Conservation (phyloP, 352 stramenopile species). For the Pythium dissotocum region DNA sequence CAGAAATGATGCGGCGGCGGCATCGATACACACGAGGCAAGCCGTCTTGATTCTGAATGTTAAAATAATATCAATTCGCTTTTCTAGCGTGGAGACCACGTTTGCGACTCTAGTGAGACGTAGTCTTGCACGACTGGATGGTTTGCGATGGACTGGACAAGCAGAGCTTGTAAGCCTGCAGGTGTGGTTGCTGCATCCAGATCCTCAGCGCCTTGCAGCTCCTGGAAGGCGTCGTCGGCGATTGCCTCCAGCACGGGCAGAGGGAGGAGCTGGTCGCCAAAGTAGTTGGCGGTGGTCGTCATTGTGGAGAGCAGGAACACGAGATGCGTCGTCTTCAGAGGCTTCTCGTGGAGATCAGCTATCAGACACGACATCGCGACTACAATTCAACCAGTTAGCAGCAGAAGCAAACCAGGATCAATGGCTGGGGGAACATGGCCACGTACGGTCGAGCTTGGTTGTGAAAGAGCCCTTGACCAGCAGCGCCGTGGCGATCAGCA, state of each 20-base stretch:
- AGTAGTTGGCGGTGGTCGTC: slow-evolving; percentile 46
- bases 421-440: background rate
- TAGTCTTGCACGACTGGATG: slow-evolving; percentile 54
- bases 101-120: slow-evolving; percentile 24
- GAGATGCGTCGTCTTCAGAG: slow-evolving; percentile 30
- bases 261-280: slow-evolving; percentile 51
- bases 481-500: slow-evolving; percentile 44
- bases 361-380: slow-evolving; percentile 20
- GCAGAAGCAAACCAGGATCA: too few relatives aligned
- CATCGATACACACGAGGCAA: slow-evolving; percentile 51
- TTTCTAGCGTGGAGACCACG: slow-evolving; percentile 7
- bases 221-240: slow-evolving; percentile 34
- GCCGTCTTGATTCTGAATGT: background rate
- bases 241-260: slow-evolving; percentile 33
- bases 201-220: slow-evolving; percentile 19
- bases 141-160: slow-evolving; percentile 30
- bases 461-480: slow-evolving; percentile 45
- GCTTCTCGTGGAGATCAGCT: slow-evolving; percentile 19
- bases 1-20: slow-evolving; percentile 61
- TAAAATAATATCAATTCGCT: background rate
- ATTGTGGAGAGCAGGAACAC: slow-evolving; percentile 52
- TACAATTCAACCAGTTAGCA: slow-evolving; percentile 7
- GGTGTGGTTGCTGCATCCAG: slow-evolving; percentile 13
- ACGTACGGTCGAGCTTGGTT: slow-evolving; percentile 47
- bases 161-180: background rate